phyloP scores from a whole-genome alignment of 1,284 basidiomycete genomes.

The Cryptococcus sp. region DNA sequence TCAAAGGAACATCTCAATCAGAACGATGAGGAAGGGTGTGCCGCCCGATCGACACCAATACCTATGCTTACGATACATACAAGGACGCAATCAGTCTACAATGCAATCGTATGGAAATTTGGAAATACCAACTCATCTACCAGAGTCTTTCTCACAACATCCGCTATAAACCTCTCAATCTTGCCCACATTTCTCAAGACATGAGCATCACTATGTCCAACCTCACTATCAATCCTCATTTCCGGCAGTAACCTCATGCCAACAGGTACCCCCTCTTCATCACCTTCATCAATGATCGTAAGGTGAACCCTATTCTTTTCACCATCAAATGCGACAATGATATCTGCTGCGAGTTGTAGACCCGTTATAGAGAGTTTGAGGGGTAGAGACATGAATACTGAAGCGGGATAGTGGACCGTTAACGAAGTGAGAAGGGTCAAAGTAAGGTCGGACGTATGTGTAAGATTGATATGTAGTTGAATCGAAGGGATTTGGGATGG shows the following conservation, averaged over 20 bases:
- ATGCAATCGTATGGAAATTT: conserved; percentile 75
- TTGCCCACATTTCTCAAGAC: conserved; percentile 94
- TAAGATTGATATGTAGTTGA: conserved; percentile 49
- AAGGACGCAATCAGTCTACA: too few species aligned
- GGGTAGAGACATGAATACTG: conserved; percentile 92
- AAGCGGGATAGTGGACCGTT: conserved; percentile 91
- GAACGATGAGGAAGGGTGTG: too few species aligned
- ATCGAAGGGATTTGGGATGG: conserved; percentile 40
- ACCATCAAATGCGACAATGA: conserved; percentile 88
- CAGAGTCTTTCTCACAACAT: conserved; percentile 87
- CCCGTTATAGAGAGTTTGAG: conserved; percentile 87
- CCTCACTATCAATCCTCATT: conserved; percentile 93
- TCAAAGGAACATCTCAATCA: too few species aligned
- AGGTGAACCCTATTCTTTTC: conserved; percentile 71
- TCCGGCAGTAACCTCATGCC: conserved; percentile 82
- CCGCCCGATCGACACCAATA: too few species aligned
- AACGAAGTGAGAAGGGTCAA: conserved; percentile 82
- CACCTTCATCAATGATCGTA: conserved; percentile 71
- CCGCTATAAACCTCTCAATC: conserved; percentile 92
- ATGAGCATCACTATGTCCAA: conserved; percentile 93
- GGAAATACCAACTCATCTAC: conserved; percentile 92
- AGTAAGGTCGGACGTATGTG: conserved; percentile 48
- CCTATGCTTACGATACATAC: too few species aligned
- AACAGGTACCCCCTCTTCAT: conserved; percentile 48
- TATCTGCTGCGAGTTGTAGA: conserved; percentile 76